Percentiles rank a stretch among this genome's conserved stretches.
These are phyloP conservation scores for Mycena latifolia DNA, from an alignment of 768 basidiomycete species.

Conservation along the genomic window DNA sequence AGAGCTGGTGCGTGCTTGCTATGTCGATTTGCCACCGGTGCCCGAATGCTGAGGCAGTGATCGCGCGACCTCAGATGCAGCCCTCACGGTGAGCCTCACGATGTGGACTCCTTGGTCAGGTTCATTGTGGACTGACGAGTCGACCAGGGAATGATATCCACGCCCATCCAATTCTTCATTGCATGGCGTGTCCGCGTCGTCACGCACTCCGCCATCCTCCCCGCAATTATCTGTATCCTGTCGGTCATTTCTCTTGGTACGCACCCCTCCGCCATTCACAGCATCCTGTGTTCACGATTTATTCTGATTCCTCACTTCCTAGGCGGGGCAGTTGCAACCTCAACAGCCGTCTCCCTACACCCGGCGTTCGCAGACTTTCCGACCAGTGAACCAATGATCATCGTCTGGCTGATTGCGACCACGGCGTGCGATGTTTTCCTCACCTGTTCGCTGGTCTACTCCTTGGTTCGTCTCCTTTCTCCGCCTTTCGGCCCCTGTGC, in stretches of 20 bases:
- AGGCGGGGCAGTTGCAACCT: constrained; percentile 5
- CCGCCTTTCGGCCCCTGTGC: no score
- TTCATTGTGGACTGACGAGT: background rate
- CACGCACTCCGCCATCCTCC: constrained; percentile 19
- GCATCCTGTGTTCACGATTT: no score
- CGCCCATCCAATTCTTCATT: constrained; percentile 24
- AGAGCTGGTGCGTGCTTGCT: background rate
- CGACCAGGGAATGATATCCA: constrained; percentile 16
- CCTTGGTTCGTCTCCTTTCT: constrained; percentile 4
- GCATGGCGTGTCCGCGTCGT: constrained; percentile 25
- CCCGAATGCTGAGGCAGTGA: background rate
- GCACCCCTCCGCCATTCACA: background rate
- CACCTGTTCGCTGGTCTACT: constrained; percentile 16
- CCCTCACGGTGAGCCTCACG: background rate
- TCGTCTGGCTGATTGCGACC: constrained; percentile 26
- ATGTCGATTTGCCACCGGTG: background rate
- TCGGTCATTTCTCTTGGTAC: constrained; percentile 13
- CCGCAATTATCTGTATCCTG: constrained; percentile 1
- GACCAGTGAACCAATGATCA: background rate
- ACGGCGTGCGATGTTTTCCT: constrained; percentile 20
- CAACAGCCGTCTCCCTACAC: constrained; percentile 10
- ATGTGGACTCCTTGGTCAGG: background rate
- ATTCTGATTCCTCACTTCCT: background rate
- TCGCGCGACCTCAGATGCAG: background rate
- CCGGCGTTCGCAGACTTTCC: background rate